These are phyloP conservation scores for Citrullus colocynthis DNA, from an alignment of 306 rosid genomes.

Conservation along the genomic window DNA sequence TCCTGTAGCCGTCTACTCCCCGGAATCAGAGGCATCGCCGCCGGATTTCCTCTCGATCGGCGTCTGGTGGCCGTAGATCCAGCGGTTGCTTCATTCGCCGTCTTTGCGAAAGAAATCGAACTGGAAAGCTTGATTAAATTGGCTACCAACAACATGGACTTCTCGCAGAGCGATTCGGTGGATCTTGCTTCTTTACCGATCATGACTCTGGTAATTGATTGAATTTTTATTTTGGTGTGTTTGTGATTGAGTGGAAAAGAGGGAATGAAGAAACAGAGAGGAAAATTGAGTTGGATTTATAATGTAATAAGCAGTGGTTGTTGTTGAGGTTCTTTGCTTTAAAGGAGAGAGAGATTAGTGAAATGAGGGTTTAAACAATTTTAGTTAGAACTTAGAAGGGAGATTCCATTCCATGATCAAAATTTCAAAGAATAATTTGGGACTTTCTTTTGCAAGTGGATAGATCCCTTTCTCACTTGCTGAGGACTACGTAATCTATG, in stretches of 20 bases:
- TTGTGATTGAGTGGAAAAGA: too few relatives aligned
- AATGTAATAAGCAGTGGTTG: neutral
- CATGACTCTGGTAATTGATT: conserved; percentile 18
- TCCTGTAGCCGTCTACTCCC: conserved; percentile 26
- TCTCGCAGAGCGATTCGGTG: conserved; percentile 44
- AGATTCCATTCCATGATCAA: neutral
- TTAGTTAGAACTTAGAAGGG: neutral
- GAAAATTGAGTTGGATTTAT: neutral
- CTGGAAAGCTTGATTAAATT: conserved; percentile 46
- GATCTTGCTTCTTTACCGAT: conserved; percentile 18
- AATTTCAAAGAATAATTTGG: neutral
- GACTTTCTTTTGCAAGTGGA: conserved; percentile 3
- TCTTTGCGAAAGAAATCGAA: conserved; percentile 32
- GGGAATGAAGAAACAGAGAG: neutral
- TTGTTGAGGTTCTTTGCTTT: neutral
- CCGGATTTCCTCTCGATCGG: neutral
- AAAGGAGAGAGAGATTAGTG: neutral
- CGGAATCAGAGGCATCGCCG: neutral
- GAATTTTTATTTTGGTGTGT: too few relatives aligned
- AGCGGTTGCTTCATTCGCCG: neutral
- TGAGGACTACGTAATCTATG: neutral
- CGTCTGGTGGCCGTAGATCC: neutral
- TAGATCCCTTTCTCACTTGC: neutral
- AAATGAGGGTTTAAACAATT: neutral
- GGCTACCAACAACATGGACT: conserved; percentile 47